phyloP scores from a whole-genome alignment of 1,139 yeast species.

The Sporopachydermia cereana region DNA sequence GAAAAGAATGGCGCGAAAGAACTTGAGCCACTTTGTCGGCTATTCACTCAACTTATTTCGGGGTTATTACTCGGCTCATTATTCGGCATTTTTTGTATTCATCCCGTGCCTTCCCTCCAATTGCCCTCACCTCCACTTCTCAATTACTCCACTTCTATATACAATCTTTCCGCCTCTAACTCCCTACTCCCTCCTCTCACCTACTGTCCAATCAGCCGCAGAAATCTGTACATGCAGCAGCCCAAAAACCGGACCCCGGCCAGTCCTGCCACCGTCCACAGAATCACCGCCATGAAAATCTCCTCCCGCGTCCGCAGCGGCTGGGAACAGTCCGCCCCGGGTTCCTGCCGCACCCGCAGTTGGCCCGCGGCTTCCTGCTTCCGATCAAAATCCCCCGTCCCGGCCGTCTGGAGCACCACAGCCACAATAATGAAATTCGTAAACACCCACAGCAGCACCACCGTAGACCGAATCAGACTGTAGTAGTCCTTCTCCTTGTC shows the following conservation, averaged over 20 bases:
- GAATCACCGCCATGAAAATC: slow-evolving; percentile 57
- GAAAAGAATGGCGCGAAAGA: too few species aligned
- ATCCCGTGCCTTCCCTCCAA: too few species aligned
- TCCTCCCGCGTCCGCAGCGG: slow-evolving; percentile 14
- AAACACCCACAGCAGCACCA: slow-evolving; percentile 71
- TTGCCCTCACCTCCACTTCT: too few species aligned
- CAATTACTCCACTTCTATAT: too few species aligned
- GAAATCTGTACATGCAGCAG: slow-evolving; percentile 32
- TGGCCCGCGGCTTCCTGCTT: background rate
- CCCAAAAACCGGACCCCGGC: slow-evolving; percentile 62
- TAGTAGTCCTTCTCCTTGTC: slow-evolving; percentile 49
- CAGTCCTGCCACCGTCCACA: slow-evolving; percentile 70
- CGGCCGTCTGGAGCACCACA: slow-evolving; percentile 59
- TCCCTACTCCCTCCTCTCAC: slow-evolving; percentile 2
- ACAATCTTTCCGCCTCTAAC: too few species aligned
- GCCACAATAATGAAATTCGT: slow-evolving; percentile 58
- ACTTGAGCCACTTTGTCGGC: too few species aligned
- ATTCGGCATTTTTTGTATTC: too few species aligned
- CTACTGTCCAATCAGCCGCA: slow-evolving; percentile 9
- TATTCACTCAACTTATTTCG: too few species aligned
- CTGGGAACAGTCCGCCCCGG: background rate
- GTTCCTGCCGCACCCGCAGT: background rate
- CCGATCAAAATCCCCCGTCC: slow-evolving; percentile 32
- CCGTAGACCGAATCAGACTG: slow-evolving; percentile 66
- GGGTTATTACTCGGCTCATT: too few species aligned